Percentiles rank a stretch among this genome's conserved stretches.
Evolutionary conservation across 139 green algal species (phyloP).

Genomic region (Eudorina sp.): DNA sequence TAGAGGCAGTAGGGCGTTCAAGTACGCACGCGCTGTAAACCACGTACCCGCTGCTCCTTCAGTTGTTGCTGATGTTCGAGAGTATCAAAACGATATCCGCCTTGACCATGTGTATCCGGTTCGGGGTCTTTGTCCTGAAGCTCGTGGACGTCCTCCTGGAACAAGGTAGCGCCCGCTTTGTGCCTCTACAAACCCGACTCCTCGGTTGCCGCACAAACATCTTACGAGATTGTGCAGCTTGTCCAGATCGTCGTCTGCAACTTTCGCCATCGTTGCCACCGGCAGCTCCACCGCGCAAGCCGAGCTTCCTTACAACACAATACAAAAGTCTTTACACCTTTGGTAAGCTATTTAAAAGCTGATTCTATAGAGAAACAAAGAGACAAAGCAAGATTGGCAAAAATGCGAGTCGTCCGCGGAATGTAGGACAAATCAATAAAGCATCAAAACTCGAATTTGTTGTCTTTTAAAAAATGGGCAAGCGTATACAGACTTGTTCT

Average conservation of each 20-base stretch:
- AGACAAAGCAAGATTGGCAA: no score
- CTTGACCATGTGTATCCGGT: slow-evolving; percentile 12
- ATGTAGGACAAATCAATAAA: no score
- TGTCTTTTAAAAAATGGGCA: no score
- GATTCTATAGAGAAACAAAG: no score
- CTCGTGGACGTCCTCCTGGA: slow-evolving; percentile 10
- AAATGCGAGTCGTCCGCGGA: no score
- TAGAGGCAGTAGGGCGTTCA: no score
- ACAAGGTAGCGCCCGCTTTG: not conserved
- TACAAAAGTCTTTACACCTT: no score
- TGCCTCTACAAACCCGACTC: not conserved
- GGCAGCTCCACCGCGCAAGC: not conserved
- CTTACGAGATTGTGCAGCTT: not conserved
- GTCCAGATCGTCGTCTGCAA: slow-evolving; percentile 9
- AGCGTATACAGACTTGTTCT: no score
- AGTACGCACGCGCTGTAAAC: no score
- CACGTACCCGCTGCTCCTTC: slow-evolving; percentile 60
- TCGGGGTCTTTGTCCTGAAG: slow-evolving; percentile 14
- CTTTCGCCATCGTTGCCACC: not conserved
- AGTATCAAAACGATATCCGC: slow-evolving; percentile 54
- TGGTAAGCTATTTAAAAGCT: no score
- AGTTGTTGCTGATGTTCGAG: slow-evolving; percentile 58
- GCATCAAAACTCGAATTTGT: no score
- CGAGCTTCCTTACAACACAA: not conserved
- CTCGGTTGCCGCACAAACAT: not conserved